Evolutionary conservation across 257 asterid species (phyloP).

Genomic region (Sherardia arvensis): DNA sequence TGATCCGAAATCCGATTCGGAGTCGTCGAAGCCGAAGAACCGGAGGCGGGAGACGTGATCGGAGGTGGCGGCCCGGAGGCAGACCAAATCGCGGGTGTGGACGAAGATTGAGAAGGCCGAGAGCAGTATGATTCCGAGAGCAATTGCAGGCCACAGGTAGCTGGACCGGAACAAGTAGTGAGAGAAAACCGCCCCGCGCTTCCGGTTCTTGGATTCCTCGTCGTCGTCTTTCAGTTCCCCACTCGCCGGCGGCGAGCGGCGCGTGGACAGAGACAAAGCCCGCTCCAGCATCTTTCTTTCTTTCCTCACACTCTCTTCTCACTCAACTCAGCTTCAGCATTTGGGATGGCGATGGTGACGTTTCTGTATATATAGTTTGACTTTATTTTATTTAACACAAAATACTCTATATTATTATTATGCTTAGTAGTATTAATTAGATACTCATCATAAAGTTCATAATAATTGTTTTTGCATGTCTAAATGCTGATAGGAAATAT

Average conservation of each 20-base stretch:
- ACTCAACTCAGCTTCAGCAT: slow-evolving; percentile 3
- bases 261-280: slow-evolving; percentile 62
- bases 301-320: background rate
- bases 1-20: slow-evolving; percentile 84
- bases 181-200: slow-evolving; percentile 46
- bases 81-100: slow-evolving; percentile 72
- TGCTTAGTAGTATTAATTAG: no score
- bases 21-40: slow-evolving; percentile 68
- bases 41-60: slow-evolving; percentile 67
- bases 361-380: no score
- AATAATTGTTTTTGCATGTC: no score
- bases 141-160: slow-evolving; percentile 57
- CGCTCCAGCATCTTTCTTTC: slow-evolving; percentile 50
- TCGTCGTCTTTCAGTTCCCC: slow-evolving; percentile 36
- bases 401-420: no score
- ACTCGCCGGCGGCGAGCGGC: slow-evolving; percentile 54
- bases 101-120: slow-evolving; percentile 32
- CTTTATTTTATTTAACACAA: no score
- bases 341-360: background rate
- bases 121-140: slow-evolving; percentile 40
- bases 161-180: slow-evolving; percentile 71
- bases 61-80: slow-evolving; percentile 65
- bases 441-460: no score
- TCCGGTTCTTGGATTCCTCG: slow-evolving; percentile 78
- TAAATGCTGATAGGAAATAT: no score